Base-by-base conservation (phyloP, 169 alveolate species). In the Plasmodium chabaudi region DNA sequence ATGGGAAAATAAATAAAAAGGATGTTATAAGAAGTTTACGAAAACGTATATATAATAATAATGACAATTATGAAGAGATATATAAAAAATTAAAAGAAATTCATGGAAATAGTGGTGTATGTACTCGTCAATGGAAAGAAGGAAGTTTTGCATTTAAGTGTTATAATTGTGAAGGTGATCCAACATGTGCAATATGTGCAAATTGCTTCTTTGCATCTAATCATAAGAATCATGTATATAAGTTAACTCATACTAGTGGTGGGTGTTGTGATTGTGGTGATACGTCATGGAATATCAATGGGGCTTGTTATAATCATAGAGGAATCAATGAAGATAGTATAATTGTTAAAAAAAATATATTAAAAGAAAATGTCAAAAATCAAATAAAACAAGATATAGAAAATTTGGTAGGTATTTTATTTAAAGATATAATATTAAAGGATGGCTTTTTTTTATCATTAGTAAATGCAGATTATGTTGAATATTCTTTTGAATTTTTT, bases 181-280 rank as follows among this genome's bases (percentile, higher is more conserved):
- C 88, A 0, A 74, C 88, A 21, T 88, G 93, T 64, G 93, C 90
- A 13, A 65, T 74, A 3, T 88, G 93, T 44, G 89, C 75, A 53
- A 75, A 68, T 15, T 88, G 93, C 13, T 72, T 74, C 19, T 74
- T 88, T 46, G 61, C 39, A 21, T 71, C 90, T 0, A 72, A 75
- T 49, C 93, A 88, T 46, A 87, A 60, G 44, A 87, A 64, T 19
- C 93, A 88, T 46, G 61, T 64, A 15, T 70, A 70, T n/a, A 61
- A 53, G 7, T 42, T 88, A 15, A 88, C 89, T 23, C 86, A 71
- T 49, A 75, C 93, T 7, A 53, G 72, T 60, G 89, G 90, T 10
- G 93, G 93, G 9, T 74, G 90, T 19, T 88, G 93, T 73, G 93
- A 88, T 39, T 88, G 93, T 63, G 93, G 93, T 1, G 90, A 88